A percentile compares a stretch with the other conserved stretches of the same genome.
phyloP scores from a whole-genome alignment of 2,329 filamentous ascomycete genomes.

The Colletotrichum orchidophilum region DNA sequence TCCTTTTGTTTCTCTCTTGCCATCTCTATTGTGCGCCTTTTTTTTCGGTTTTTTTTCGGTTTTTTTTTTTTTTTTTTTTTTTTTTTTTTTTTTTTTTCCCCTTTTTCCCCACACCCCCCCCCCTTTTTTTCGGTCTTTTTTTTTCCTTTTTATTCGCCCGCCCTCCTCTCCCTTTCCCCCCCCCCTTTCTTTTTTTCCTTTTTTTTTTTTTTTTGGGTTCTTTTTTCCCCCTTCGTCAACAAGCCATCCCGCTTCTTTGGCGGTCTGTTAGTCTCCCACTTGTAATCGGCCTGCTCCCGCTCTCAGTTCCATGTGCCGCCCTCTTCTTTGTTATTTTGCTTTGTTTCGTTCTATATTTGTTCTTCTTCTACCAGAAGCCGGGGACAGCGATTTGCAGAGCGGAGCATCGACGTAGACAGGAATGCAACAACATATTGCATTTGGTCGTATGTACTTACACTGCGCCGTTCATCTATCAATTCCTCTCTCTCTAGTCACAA shows the following conservation, averaged over 20 bases:
- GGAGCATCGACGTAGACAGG: background rate
- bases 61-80: too few relatives aligned
- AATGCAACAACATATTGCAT: background rate
- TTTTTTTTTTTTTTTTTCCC: too few relatives aligned
- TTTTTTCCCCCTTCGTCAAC: background rate
- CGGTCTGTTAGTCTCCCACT: background rate
- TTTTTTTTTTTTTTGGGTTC: too few relatives aligned
- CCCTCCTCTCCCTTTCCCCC: too few relatives aligned
- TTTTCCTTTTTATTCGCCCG: too few relatives aligned
- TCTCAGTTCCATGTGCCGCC: background rate
- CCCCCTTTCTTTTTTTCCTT: background rate
- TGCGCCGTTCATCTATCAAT: background rate
- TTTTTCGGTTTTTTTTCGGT: too few relatives aligned
- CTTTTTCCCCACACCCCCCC: too few relatives aligned
- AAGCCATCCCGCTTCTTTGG: conserved; percentile 1
- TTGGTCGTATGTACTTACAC: conserved; percentile 14
- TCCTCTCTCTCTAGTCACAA: background rate
- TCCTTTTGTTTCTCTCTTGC: background rate
- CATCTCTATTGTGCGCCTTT: background rate
- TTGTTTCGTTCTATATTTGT: background rate
- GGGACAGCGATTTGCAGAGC: background rate
- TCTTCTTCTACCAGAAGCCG: background rate
- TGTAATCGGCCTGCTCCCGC: background rate
- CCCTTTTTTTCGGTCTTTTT: too few relatives aligned
- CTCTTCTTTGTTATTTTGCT: background rate